Base-by-base conservation (phyloP, 2,329 filamentous ascomycete species). In the Calycina marina region DNA sequence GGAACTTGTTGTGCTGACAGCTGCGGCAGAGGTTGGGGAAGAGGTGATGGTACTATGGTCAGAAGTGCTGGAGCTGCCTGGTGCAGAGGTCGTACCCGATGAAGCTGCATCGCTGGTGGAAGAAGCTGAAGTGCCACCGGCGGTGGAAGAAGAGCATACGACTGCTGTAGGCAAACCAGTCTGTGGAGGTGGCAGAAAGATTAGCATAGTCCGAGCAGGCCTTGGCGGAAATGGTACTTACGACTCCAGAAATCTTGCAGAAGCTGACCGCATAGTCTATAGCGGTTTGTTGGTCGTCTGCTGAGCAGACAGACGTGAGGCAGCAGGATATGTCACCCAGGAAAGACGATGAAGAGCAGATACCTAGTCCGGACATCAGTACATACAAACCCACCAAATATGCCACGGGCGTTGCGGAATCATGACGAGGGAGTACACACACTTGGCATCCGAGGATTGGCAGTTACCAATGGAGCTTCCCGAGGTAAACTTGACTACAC, bases 241-340 rank as follows among this genome's bases (percentile, higher is more conserved):
- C 20, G 9, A 58, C 55, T 15, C 52, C 52, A 18, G 49, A 45
- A 3, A 50, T 48, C 22, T 34, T 40, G 43, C 56, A 58, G 32
- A 58, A 41, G 17, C 39, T 48, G n/a, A 43, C 39, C 6, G 56
- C 55, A 34, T 44, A 58, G 6, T 43, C 14, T 18, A 51, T 45
- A 4, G 55, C 48, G 5, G 31, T 20, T 20, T 40, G 26, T 39
- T 67, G 59, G n/a, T 64, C 60, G 0, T 44, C 43, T 0, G 43
- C 14, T 18, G 44, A 41, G 48, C 67, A 71, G n/a, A 49, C 47
- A 2, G 43, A 42, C 12, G 54, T 47, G 13, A 72, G 51, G 42
- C 67, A 72, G 50, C 64, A 67, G 26, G 60, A 50, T 37, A 70
- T 63, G 8, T 47, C 46, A 28, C 38, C 45, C 34, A 72, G 46